Evolutionary conservation across 2,329 filamentous ascomycete genomes (phyloP).

Genomic region (Aspergillus carbonarius): DNA sequence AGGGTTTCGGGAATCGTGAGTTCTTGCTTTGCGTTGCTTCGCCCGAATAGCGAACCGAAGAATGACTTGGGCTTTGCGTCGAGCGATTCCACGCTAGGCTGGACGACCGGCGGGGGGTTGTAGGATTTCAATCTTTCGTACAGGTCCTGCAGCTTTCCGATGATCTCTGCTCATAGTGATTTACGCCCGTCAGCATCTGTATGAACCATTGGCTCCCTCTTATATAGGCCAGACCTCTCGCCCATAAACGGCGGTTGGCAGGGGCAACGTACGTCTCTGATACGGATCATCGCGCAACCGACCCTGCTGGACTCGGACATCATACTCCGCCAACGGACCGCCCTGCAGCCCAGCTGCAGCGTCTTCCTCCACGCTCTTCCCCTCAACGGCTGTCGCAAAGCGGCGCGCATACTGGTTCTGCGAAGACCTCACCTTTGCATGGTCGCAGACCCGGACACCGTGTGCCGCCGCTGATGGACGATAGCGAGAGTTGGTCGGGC

Average conservation of each 20-base stretch:
- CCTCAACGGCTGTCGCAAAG: constrained; percentile 18
- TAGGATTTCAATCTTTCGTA: constrained; percentile 80
- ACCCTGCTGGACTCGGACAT: constrained; percentile 72
- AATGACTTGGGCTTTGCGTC: constrained; percentile 55
- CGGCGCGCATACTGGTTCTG: constrained; percentile 11
- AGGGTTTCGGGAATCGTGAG: constrained; percentile 65
- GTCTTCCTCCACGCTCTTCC: constrained; percentile 6
- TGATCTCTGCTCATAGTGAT: constrained; percentile 62
- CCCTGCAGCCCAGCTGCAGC: constrained; percentile 18
- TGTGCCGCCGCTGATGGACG: not conserved
- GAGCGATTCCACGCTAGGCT: constrained; percentile 72
- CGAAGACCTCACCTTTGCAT: not conserved
- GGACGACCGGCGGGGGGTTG: constrained; percentile 68
- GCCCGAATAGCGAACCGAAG: constrained; percentile 49
- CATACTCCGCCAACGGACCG: constrained; percentile 86
- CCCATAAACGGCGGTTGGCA: not conserved
- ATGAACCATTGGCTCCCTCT: not conserved
- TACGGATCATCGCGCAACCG: constrained; percentile 82
- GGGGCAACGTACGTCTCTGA: constrained; percentile 67
- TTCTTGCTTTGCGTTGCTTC: constrained; percentile 31
- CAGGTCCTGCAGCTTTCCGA: constrained; percentile 83
- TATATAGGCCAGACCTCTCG: not conserved
- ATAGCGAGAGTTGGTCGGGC: not conserved
- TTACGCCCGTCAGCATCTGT: not conserved
- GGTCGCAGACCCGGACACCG: not conserved